Evolutionary conservation across 306 rosid species (phyloP).

Genomic region (Quercus variabilis): DNA sequence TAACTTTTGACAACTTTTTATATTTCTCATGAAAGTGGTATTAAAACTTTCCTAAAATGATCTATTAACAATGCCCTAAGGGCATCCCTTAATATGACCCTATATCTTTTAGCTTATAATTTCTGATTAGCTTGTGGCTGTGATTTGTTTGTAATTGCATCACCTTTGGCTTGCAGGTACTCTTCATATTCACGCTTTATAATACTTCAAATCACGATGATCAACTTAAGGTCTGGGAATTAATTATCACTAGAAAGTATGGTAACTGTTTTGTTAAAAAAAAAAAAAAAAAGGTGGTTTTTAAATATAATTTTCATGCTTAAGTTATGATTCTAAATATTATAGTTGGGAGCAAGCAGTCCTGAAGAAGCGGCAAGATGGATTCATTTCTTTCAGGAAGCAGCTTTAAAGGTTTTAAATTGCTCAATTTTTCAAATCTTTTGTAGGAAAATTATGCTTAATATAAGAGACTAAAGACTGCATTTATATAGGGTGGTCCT

Average conservation of each 20-base stretch:
- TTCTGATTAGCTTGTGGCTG: background rate
- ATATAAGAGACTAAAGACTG: conserved; percentile 18
- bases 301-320: conserved; percentile 6
- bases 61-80: no score
- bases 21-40: no score
- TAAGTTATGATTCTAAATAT: conserved; percentile 4
- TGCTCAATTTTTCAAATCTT: conserved; percentile 1
- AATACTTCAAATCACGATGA: conserved; percentile 67
- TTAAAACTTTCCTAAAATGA: no score
- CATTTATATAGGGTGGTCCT: conserved; percentile 47
- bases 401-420: conserved; percentile 67
- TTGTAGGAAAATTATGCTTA: conserved; percentile 6
- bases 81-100: no score
- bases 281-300: conserved; percentile 4
- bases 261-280: background rate
- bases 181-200: conserved; percentile 66
- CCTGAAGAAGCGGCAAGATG: conserved; percentile 91
- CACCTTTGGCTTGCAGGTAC: conserved; percentile 44
- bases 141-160: background rate
- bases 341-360: conserved; percentile 81
- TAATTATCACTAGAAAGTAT: background rate
- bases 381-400: conserved; percentile 69
- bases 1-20: no score
- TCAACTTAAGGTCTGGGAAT: conserved; percentile 67
- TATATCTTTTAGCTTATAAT: background rate